phyloP scores from a whole-genome alignment of 2,329 filamentous ascomycete species.

The Penicillium oxalicum region DNA sequence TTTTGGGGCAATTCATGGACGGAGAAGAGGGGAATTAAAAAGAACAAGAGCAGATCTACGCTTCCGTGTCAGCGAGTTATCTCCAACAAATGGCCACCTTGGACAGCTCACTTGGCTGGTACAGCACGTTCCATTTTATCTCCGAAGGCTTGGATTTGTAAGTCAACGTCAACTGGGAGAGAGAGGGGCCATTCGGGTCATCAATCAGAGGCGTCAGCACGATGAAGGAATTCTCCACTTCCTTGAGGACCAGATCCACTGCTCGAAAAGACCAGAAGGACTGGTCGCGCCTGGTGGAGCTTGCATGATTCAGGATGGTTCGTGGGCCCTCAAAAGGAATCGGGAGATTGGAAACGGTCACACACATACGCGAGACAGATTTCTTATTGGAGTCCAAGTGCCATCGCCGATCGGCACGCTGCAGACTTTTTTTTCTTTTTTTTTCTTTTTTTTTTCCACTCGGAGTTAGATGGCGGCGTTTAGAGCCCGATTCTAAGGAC shows the following conservation, averaged over 20 bases:
- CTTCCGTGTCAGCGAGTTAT: neutral
- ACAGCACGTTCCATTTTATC: constrained; percentile 3
- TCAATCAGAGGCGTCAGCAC: neutral
- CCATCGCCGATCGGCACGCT: constrained; percentile 2
- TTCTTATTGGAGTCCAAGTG: neutral
- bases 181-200: neutral
- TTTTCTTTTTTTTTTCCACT: neutral
- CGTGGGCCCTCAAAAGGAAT: neutral
- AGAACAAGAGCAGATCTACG: neutral
- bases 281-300: constrained; percentile 15
- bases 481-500: neutral
- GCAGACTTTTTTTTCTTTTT: constrained; percentile 2
- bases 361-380: too few species aligned
- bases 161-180: neutral
- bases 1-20: neutral
- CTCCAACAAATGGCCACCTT: too few species aligned
- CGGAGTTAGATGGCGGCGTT: constrained; percentile 17
- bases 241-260: neutral
- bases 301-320: constrained; percentile 19
- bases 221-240: neutral
- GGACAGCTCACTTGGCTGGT: too few species aligned
- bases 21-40: neutral
- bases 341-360: neutral
- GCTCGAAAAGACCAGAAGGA: constrained; percentile 5
- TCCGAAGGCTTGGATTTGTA: constrained; percentile 15